Conservation (phyloP, 257 asterid species). For the Cruciata laevipes region DNA sequence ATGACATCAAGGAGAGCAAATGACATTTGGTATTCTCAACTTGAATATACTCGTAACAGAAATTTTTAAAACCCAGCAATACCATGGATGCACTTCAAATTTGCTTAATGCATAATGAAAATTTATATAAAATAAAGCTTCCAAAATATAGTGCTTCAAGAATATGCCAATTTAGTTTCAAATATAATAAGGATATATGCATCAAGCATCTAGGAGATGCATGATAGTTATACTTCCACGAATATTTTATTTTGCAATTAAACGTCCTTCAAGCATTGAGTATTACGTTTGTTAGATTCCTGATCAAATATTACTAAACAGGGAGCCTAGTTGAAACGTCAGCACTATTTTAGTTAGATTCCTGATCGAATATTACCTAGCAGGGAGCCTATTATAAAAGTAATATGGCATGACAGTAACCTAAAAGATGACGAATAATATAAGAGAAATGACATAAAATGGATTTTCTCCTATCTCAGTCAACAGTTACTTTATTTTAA, state of each 20-base stretch:
- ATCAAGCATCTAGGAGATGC: not conserved
- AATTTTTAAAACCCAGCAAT: not conserved
- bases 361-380: not conserved
- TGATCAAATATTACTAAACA: not conserved
- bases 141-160: not conserved
- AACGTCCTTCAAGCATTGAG: not conserved
- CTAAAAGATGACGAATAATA: not conserved
- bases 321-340: not conserved
- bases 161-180: not conserved
- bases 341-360: not conserved
- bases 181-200: not conserved
- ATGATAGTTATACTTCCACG: not conserved
- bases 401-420: not conserved
- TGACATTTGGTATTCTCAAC: too few species aligned
- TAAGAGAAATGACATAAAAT: too few species aligned
- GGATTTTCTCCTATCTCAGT: too few species aligned
- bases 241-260: not conserved
- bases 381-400: not conserved
- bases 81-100: not conserved
- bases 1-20: too few species aligned
- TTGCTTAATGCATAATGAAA: not conserved
- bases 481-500: too few species aligned
- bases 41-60: too few species aligned
- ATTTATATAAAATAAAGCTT: not conserved
- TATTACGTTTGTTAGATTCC: not conserved